A percentile compares a stretch with the other conserved stretches of the same genome.
phyloP scores from a whole-genome alignment of 495 filamentous ascomycete species.

The Annulohypoxylon maeteangense region DNA sequence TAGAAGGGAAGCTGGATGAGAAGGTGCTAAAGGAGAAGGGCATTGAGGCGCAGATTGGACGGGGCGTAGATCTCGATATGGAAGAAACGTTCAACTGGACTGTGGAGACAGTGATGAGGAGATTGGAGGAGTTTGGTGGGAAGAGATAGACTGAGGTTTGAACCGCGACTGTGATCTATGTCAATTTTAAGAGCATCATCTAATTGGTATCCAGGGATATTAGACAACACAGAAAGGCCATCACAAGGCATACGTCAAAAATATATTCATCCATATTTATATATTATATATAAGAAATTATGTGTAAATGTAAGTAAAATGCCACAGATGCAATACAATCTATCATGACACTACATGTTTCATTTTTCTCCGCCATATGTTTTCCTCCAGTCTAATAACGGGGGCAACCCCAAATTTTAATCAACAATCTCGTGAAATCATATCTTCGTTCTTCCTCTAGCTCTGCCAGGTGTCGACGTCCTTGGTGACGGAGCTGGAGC shows the following conservation, averaged over 20 bases:
- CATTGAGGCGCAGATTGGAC: slow-evolving; percentile 52
- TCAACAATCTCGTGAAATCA: neutral
- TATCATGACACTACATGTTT: neutral
- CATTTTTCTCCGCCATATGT: neutral
- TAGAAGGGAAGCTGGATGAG: slow-evolving; percentile 62
- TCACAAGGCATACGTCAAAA: no score
- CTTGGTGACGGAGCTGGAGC: slow-evolving; percentile 55
- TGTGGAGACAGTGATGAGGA: slow-evolving; percentile 59
- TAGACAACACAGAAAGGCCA: neutral
- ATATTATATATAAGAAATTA: neutral
- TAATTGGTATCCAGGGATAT: neutral
- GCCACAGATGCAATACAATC: neutral
- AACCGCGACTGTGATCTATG: neutral
- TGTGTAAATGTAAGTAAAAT: neutral
- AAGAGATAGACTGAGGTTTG: neutral
- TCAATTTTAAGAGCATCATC: neutral
- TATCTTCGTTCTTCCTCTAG: neutral
- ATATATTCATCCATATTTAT: neutral
- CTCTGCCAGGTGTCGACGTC: slow-evolving; percentile 52
- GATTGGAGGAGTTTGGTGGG: slow-evolving; percentile 46
- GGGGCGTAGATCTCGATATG: slow-evolving; percentile 60
- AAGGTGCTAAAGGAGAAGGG: slow-evolving; percentile 55
- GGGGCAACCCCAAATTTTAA: neutral
- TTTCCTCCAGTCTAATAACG: slow-evolving; percentile 1
- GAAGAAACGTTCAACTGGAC: slow-evolving; percentile 63